Evolutionary conservation across 208 protist genomes (phyloP), one percentile per base, ranked within the genome.

Genomic region (Porcisia hertigi): DNA sequence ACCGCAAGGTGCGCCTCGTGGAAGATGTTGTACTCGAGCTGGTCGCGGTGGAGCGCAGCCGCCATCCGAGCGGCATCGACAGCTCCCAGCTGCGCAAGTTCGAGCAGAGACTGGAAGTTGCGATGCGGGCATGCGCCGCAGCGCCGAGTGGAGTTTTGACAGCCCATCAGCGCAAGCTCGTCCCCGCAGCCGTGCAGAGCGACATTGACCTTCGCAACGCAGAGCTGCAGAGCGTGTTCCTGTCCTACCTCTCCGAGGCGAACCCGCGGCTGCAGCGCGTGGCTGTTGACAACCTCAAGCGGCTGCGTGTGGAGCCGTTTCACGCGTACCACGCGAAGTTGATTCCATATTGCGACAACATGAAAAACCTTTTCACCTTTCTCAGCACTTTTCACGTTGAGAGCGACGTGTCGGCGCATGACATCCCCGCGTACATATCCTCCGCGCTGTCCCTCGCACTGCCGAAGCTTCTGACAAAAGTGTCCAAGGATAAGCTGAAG

Each of bases 311-410:
- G 23, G 73, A 75, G 73, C 94, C 94, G 20, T 97, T 89, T 74
- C 9, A 43, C 60, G 77, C 79, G 23, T 88, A 95, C 73, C 79
- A 94, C 82, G 80, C 71, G 1, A 82, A 94, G 65, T 76, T 97
- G 34, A 66, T 76, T 34, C 94, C 94, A n/a, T 97, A 88, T 75
- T 90, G 85, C 75, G 94, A 94, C 74, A 86, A 72, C 20, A 89
- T 90, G 80, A 90, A 94, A 70, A 78, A 78, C n/a, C 83, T 95
- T 34, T 97, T 97, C 73, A 58, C 76, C 34, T 97, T 97, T 73
- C 78, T 97, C 30, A 81, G 81, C 54, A 88, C 90, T 11, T 97
- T 97, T 65, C 82, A 95, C 63, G 64, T 97, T 12, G 86, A 92
- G 69, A 91, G 60, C 55, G 94, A 96, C 71, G 78, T 95, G 23